Evolutionary conservation across 2,329 filamentous ascomycete genomes (phyloP).

Genomic region (Pseudocercospora musae): DNA sequence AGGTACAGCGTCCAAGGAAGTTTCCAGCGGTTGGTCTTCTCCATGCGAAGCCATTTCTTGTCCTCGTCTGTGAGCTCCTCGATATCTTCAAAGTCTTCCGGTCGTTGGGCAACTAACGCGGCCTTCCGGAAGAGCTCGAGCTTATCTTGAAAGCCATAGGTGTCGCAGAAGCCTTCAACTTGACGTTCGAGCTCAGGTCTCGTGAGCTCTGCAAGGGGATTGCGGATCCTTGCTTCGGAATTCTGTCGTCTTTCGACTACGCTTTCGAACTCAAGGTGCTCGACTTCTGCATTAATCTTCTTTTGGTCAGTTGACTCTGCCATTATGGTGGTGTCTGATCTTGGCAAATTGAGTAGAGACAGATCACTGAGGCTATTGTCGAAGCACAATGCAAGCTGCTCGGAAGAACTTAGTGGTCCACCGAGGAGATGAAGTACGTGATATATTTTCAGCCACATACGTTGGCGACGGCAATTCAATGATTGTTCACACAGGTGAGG

Average conservation of each 20-base stretch:
- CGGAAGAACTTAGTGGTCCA: neutral
- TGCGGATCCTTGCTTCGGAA: slow-evolving; percentile 9
- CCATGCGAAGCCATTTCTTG: slow-evolving; percentile 41
- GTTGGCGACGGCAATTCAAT: neutral
- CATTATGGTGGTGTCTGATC: neutral
- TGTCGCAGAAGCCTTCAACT: slow-evolving; percentile 15
- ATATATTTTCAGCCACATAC: slow-evolving; percentile 1
- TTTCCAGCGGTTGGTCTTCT: slow-evolving; percentile 50
- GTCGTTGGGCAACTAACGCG: slow-evolving; percentile 52
- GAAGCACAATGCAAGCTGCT: neutral
- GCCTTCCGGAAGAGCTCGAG: slow-evolving; percentile 51
- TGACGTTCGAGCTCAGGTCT: slow-evolving; percentile 11
- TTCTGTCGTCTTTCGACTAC: slow-evolving; percentile 4
- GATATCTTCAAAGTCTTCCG: slow-evolving; percentile 48
- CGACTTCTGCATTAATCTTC: slow-evolving; percentile 6
- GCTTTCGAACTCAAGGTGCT: slow-evolving; percentile 11
- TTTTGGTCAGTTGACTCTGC: neutral
- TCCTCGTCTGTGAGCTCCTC: slow-evolving; percentile 47
- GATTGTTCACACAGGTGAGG: neutral
- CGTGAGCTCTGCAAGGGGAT: slow-evolving; percentile 14
- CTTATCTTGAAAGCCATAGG: slow-evolving; percentile 35
- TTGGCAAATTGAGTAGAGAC: neutral
- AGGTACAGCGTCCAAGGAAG: slow-evolving; percentile 51
- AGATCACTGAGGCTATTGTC: neutral
- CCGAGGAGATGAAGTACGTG: neutral